Percentiles rank a stretch among this genome's conserved stretches.
phyloP scores from a whole-genome alignment of 179 eudicot species.

The Heliamphora pulchella region DNA sequence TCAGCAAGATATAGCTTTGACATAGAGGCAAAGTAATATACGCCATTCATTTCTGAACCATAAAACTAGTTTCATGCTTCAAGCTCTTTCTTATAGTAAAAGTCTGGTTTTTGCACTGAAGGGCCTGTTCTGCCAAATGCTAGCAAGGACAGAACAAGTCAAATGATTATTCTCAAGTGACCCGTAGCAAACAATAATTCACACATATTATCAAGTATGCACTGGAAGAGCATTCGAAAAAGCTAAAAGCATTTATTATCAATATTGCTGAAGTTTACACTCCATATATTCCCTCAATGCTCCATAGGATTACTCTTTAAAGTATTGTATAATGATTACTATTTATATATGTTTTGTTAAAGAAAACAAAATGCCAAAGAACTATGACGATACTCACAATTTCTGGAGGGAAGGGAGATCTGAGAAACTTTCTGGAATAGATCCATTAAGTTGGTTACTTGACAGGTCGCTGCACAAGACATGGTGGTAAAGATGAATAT shows the following conservation, averaged over 20 bases:
- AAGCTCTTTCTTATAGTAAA: slow-evolving; percentile 38
- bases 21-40: slow-evolving; percentile 1
- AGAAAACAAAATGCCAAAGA: not conserved
- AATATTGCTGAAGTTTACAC: not conserved
- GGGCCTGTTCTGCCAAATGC: slow-evolving; percentile 52
- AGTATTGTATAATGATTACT: not conserved
- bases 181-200: slow-evolving; percentile 29
- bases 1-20: slow-evolving; percentile 11
- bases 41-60: not conserved
- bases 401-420: slow-evolving; percentile 58
- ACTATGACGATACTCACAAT: slow-evolving; percentile 42
- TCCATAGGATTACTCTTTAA: not conserved
- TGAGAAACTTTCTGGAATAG: slow-evolving; percentile 55
- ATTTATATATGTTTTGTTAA: not conserved
- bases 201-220: slow-evolving; percentile 1
- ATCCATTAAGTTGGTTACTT: slow-evolving; percentile 57
- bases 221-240: not conserved
- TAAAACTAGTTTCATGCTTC: slow-evolving; percentile 8
- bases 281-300: slow-evolving; percentile 7
- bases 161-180: slow-evolving; percentile 53
- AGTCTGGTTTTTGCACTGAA: slow-evolving; percentile 39
- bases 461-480: slow-evolving; percentile 49
- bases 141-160: slow-evolving; percentile 54
- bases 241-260: not conserved
- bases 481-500: slow-evolving; percentile 1